Evolutionary conservation across 139 green algal genomes (phyloP), one percentile per base, ranked within the genome.

Genomic region (Chlamydomonas eustigma): DNA sequence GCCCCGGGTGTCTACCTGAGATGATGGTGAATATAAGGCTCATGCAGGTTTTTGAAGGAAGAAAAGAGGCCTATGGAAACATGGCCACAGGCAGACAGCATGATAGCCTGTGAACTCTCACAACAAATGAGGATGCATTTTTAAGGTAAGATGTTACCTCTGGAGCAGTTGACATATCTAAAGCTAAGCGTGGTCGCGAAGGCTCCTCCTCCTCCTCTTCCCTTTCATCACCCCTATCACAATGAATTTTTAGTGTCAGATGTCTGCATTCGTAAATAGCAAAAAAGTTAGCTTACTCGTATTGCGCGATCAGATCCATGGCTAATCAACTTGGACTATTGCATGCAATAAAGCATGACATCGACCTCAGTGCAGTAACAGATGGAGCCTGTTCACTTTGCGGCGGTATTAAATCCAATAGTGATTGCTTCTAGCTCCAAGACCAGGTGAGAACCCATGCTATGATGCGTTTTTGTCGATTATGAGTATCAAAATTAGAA

Each of bases 1-100:
- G 0, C 83, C 85, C 0, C 75, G 83, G 0, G 84, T 89, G 64
- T 91, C 84, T 8, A 93, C 88, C 81, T 90, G 80, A 31, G 44
- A 12, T 31, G 44, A 30, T 18, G 31, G n/a, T 6, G 5, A 5
- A 39, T 39, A 33, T 33, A 69, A 69, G 12, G 58, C 35, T 5
- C 12, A 37, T 69, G 58, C 58, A 33, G 33, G 58, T 18, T 69
- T 69, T 31, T 4, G 34, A 8, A 36, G 70, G n/a, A 63, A 34
- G 12, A 58, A 28, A 22, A 58, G 12, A 58, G 12, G 44, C 44
- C 44, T 28, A n/a, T n/a, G n/a, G n/a, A n/a, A n/a, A n/a, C n/a
- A n/a, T n/a, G n/a, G n/a, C 44, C 12, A 58, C 44, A 58, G 18
- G 18, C 44, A 18, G 44, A 28, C 18, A 12, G 44, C 44, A 58